Evolutionary conservation across 192 early-diverging fungal genomes (phyloP).

Genomic region (Podila epigama): DNA sequence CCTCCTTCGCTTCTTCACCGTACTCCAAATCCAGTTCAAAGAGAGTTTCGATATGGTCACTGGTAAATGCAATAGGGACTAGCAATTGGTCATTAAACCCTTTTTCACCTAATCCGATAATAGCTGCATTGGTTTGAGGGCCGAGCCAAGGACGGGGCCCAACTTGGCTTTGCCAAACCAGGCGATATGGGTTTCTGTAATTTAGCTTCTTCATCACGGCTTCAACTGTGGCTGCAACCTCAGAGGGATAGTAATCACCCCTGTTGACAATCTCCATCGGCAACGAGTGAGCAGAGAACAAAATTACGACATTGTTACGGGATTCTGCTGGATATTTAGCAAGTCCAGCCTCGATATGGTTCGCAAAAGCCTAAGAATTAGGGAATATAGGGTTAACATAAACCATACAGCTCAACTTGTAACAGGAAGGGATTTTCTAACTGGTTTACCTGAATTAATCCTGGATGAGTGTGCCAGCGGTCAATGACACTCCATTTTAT

Average conservation of each 20-base stretch:
- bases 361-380: slow-evolving; percentile 70
- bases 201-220: slow-evolving; percentile 81
- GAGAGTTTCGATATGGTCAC: slow-evolving; percentile 96
- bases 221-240: slow-evolving; percentile 86
- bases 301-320: slow-evolving; percentile 76
- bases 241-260: slow-evolving; percentile 88
- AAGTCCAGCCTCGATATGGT: slow-evolving; percentile 76
- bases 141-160: slow-evolving; percentile 93
- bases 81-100: slow-evolving; percentile 85
- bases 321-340: slow-evolving; percentile 67
- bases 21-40: slow-evolving; percentile 98
- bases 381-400: neutral
- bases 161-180: slow-evolving; percentile 97
- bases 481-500: slow-evolving; percentile 97
- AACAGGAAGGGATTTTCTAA: too few relatives aligned
- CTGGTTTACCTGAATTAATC: slow-evolving; percentile 75
- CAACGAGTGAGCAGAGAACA: slow-evolving; percentile 97
- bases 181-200: slow-evolving; percentile 80
- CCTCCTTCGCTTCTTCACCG: slow-evolving; percentile 82
- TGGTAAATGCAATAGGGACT: slow-evolving; percentile 95
- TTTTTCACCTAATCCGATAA: slow-evolving; percentile 77
- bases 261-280: slow-evolving; percentile 93
- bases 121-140: slow-evolving; percentile 84
- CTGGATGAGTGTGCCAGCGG: slow-evolving; percentile 89
- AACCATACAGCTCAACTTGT: too few relatives aligned